Evolutionary conservation across 495 filamentous ascomycete species (phyloP), one percentile per base, ranked within the genome.

Genomic region (Daldinia loculata): DNA sequence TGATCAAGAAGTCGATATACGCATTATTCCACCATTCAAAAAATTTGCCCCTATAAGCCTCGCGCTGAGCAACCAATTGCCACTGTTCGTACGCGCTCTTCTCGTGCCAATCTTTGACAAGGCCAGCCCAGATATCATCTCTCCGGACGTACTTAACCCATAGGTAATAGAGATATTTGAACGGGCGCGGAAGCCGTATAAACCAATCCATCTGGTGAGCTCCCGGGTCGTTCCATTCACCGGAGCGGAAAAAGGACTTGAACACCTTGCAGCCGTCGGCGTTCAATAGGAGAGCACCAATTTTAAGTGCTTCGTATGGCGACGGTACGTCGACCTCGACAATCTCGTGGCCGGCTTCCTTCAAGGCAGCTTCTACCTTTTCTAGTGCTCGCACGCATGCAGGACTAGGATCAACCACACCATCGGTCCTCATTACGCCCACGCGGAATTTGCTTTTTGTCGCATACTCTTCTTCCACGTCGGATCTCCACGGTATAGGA

Each of bases 211-310:
- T 87, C 77, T 93, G 89, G 36, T 80, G 82, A 15, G 93, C 94
- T 24, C 94, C 95, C 0, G 87, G 77, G 75, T 99, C 95, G 69
- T 91, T 88, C 77, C 87, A 89, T 80, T 98, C 95, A 48, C 92
- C 92, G 29, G 82, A 84, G 66, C 90, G 87, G 70, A 93, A 88
- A 75, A 90, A 90, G n/a, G 89, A 90, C 66, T 82, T 80, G 82
- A 94, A 95, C 63, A 93, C 97, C 69, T 86, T 81, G 76, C 93
- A 93, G 59, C 95, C 95, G 71, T 99, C 95, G 39, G 93, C 84
- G 76, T 92, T 94, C 61, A 99, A 88, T 24, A 97, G 87, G 67
- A 91, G 87, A n/a, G 92, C 91, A 22, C 89, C 95, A n/a, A 96
- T 84, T 27, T 86, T 80, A 34, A 98, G 87, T 15, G 89, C 92